Conservation (phyloP, 1,284 basidiomycete species). For the Hypsizygus ulmarius region DNA sequence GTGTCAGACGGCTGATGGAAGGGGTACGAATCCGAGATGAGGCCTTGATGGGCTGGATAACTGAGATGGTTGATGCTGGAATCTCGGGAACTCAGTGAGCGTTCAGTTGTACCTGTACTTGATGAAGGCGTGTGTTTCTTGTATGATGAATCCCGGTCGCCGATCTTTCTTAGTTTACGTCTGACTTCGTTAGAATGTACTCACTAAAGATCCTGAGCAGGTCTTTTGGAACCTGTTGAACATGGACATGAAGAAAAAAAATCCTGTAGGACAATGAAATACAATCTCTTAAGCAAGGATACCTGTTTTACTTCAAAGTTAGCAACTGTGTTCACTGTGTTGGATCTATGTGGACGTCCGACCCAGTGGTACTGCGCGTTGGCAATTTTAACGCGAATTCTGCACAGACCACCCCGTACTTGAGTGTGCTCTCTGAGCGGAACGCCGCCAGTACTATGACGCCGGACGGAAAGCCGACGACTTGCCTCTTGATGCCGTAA, state of each 20-base stretch:
- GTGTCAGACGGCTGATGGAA: slow-evolving; percentile 59
- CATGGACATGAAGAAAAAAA: slow-evolving; percentile 46
- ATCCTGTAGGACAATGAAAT: slow-evolving; percentile 43
- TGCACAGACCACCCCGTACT: too few relatives aligned
- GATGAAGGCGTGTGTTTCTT: not conserved
- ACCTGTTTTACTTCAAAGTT: slow-evolving; percentile 45
- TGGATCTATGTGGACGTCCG: too few relatives aligned
- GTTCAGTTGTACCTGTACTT: not conserved
- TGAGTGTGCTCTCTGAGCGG: slow-evolving; percentile 14
- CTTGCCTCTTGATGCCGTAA: slow-evolving; percentile 46
- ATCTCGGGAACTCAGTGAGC: slow-evolving; percentile 14
- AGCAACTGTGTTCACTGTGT: too few relatives aligned
- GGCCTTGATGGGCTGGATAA: slow-evolving; percentile 69
- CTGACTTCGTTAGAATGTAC: slow-evolving; percentile 21
- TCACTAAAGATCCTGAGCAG: slow-evolving; percentile 26
- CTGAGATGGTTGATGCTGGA: slow-evolving; percentile 72
- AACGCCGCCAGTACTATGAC: slow-evolving; percentile 9
- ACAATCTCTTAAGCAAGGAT: slow-evolving; percentile 37
- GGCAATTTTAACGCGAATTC: too few relatives aligned
- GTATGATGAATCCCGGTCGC: slow-evolving; percentile 8
- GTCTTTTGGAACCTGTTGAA: slow-evolving; percentile 53
- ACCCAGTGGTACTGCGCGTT: too few relatives aligned
- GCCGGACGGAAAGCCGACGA: slow-evolving; percentile 14
- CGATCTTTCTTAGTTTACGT: slow-evolving; percentile 12
- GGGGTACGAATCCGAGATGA: slow-evolving; percentile 68